Conservation (phyloP, 306 rosid species). For the Dryas octopetala region DNA sequence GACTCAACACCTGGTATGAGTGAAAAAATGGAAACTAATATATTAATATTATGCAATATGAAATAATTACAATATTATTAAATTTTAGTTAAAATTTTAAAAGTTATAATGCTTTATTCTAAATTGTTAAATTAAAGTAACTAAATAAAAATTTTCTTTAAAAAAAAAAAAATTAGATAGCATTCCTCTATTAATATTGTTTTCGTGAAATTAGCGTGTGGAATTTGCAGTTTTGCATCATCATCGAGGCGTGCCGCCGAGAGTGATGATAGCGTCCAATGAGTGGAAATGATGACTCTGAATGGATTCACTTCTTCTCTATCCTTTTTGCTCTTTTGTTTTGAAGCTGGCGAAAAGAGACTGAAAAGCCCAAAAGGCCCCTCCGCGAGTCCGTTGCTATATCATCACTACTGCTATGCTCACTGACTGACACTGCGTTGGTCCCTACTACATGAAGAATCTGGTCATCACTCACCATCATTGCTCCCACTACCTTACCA, state of each 20-base stretch:
- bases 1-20: too few species aligned
- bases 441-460: slow-evolving; percentile 13
- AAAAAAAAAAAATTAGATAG: too few species aligned
- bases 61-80: too few species aligned
- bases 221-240: neutral
- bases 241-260: slow-evolving; percentile 65
- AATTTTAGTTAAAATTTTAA: too few species aligned
- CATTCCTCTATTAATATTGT: too few species aligned
- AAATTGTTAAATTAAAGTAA: too few species aligned
- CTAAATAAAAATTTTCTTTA: too few species aligned
- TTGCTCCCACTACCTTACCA: neutral
- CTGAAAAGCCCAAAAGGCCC: neutral
- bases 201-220: too few species aligned
- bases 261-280: slow-evolving; percentile 44
- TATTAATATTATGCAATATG: too few species aligned
- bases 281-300: slow-evolving; percentile 47
- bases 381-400: neutral
- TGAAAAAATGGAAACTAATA: too few species aligned
- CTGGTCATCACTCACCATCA: neutral
- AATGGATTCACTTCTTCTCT: slow-evolving; percentile 28
- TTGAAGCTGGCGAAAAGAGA: neutral
- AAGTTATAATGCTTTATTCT: too few species aligned
- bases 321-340: neutral
- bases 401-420: neutral
- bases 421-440: neutral